Base-by-base conservation (phyloP, 495 filamentous ascomycete species). In the Bacidia gigantensis region DNA sequence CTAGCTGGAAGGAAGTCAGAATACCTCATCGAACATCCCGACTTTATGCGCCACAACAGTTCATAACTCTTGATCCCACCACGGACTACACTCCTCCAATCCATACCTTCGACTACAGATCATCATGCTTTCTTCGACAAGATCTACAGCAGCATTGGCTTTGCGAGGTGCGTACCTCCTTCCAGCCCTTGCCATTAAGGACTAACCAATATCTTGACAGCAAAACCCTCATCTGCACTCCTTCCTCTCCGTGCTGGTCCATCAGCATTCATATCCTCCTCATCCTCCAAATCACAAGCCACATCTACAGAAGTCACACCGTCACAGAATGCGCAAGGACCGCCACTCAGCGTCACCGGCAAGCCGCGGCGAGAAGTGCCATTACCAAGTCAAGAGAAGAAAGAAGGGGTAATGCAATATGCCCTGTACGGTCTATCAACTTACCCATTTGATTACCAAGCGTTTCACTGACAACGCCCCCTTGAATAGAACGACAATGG, bases 321-420 rank as follows among this genome's bases (percentile, higher is more conserved):
- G 54, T 62, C 69, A 26, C 67, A 66, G 23, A 56, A 62, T 61
- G 61, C 59, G 11, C 39, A 52, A 29, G 58, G 60, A 1, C 60
- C 60, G 11, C 57, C 60, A 17, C 60, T 59, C 11, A 59, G 57
- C 18, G 60, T 79, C 12, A 71, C 72, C 45, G 72, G 71, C 53
- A 75, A 79, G 63, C 69, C 69, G 46, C 72, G 79, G 46, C 69
- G 73, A 62, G 87, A 96, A 71, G 88, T 97, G 25, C 86, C 81
- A 57, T 72, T 98, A 54, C 78, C 87, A 39, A 92, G 85, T 61
- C 87, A 97, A 75, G 87, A 93, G 71, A 83, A 81, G 57, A 94
- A 87, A 69, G 89, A 96, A 75, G 89, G 90, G 63, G 84, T 79
- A 41, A 81, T 96, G 74, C 90, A 98, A 85, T 97, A 93, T 74